These are phyloP conservation scores for Aspergillus fructus DNA, from an alignment of 2,329 filamentous ascomycete genomes.

Conservation along the genomic window DNA sequence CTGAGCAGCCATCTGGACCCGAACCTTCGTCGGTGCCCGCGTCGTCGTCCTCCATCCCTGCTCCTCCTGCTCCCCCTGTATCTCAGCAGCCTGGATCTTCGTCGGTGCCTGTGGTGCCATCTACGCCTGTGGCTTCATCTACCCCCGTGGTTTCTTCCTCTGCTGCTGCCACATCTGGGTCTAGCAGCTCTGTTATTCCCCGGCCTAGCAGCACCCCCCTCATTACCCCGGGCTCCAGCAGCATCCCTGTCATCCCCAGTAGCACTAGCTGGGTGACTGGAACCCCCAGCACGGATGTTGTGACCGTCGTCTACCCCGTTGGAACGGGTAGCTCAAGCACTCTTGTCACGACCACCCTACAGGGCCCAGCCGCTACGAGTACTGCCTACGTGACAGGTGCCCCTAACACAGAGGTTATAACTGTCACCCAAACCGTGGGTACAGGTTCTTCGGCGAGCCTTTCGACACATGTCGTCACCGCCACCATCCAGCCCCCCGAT, in stretches of 20 bases:
- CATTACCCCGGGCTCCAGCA: background rate
- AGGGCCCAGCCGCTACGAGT: conserved; percentile 3
- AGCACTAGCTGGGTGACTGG: background rate
- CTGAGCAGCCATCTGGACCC: background rate
- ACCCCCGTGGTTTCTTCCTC: background rate
- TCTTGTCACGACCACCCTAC: conserved; percentile 13
- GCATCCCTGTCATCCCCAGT: conserved; percentile 19
- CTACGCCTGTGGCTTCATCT: background rate
- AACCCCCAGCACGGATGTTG: conserved; percentile 19
- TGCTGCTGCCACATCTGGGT: background rate
- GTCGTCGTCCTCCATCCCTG: too few relatives aligned
- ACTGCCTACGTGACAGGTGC: conserved; percentile 15
- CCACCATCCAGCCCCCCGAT: conserved; percentile 28
- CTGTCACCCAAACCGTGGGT: conserved; percentile 41
- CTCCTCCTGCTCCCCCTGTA: too few relatives aligned
- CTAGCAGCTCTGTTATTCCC: conserved; percentile 6
- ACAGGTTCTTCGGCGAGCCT: conserved; percentile 33
- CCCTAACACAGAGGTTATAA: conserved; percentile 25
- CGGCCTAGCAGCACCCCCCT: background rate
- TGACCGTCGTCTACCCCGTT: conserved; percentile 40
- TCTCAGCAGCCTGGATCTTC: background rate
- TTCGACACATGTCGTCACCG: conserved; percentile 37
- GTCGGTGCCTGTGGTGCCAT: background rate
- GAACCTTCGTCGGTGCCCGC: too few relatives aligned
- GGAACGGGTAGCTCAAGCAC: conserved; percentile 32